phyloP scores from a whole-genome alignment of 2,329 filamentous ascomycete species.

The Lizonia empirigonia region DNA sequence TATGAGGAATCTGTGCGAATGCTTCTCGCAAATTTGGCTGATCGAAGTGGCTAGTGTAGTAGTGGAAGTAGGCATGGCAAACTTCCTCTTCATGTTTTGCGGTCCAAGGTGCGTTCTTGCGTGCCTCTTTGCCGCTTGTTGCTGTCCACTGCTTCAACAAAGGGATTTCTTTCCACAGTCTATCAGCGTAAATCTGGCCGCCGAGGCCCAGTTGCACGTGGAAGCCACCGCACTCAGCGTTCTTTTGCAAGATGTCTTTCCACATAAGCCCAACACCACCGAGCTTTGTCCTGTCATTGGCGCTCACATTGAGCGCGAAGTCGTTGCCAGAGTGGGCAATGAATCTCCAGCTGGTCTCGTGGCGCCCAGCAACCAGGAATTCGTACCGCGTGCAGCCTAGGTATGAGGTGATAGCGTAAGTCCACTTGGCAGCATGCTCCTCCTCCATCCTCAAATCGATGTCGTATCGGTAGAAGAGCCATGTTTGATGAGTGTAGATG shows the following conservation, averaged over 20 bases:
- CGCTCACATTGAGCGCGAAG: constrained; percentile 84
- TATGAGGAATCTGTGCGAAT: constrained; percentile 94
- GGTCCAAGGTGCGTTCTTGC: constrained; percentile 90
- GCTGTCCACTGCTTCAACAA: constrained; percentile 93
- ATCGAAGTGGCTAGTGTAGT: constrained; percentile 98
- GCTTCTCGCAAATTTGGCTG: constrained; percentile 93
- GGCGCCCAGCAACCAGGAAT: constrained; percentile 87
- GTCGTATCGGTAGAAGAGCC: constrained; percentile 96
- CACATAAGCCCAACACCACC: constrained; percentile 96
- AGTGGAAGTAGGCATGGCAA: constrained; percentile 96
- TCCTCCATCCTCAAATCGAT: constrained; percentile 90
- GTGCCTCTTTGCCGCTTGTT: constrained; percentile 89
- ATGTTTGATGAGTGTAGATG: constrained; percentile 88
- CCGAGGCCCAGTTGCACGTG: constrained; percentile 91
- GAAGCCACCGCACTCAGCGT: constrained; percentile 93
- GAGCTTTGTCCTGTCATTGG: constrained; percentile 81
- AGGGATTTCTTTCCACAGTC: constrained; percentile 95
- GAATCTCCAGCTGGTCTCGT: constrained; percentile 94
- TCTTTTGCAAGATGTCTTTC: constrained; percentile 98
- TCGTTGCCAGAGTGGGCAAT: constrained; percentile 96
- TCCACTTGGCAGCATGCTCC: constrained; percentile 79
- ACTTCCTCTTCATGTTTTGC: constrained; percentile 95
- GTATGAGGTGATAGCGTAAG: constrained; percentile 96
- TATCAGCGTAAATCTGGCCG: constrained; percentile 93
- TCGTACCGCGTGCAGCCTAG: constrained; percentile 98